These are phyloP conservation scores for Fomitopsis betulina DNA, from an alignment of 1,284 basidiomycete genomes.

Conservation along the genomic window DNA sequence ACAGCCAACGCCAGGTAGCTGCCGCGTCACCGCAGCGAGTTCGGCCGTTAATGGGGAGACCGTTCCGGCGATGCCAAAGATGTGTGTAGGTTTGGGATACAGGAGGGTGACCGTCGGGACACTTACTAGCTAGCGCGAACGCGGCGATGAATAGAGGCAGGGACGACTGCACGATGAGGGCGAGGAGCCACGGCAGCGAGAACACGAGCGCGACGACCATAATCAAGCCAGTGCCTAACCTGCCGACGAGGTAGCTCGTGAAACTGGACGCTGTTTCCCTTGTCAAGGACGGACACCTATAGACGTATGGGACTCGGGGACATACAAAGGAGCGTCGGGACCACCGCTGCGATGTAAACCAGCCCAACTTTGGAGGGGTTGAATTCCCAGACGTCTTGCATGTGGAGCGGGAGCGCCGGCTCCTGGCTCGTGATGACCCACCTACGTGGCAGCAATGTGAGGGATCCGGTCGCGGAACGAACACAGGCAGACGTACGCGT, in stretches of 20 bases:
- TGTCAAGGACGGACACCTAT: neutral
- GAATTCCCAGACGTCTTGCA: conserved; percentile 59
- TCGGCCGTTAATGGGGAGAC: conserved; percentile 62
- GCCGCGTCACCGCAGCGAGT: conserved; percentile 51
- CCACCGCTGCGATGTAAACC: conserved; percentile 65
- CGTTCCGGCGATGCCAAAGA: conserved; percentile 51
- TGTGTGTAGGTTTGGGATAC: neutral
- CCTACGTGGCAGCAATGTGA: conserved; percentile 27
- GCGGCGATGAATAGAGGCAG: conserved; percentile 59
- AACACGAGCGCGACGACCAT: conserved; percentile 46
- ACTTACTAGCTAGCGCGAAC: conserved; percentile 55
- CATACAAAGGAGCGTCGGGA: conserved; percentile 64
- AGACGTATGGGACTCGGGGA: neutral
- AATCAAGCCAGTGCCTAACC: conserved; percentile 56
- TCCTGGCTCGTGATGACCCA: conserved; percentile 52
- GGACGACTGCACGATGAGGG: conserved; percentile 47
- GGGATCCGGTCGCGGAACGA: neutral
- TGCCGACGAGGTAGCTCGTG: conserved; percentile 59
- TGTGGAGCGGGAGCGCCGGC: conserved; percentile 62
- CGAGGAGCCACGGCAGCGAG: conserved; percentile 62
- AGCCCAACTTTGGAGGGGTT: conserved; percentile 61
- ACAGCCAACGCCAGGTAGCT: conserved; percentile 63
- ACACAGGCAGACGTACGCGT: conserved; percentile 44
- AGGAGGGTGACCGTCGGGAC: neutral
- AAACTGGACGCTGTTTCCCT: conserved; percentile 50